Conservation (phyloP, 805 yeast species). For the Zygotorulaspora danielsina region DNA sequence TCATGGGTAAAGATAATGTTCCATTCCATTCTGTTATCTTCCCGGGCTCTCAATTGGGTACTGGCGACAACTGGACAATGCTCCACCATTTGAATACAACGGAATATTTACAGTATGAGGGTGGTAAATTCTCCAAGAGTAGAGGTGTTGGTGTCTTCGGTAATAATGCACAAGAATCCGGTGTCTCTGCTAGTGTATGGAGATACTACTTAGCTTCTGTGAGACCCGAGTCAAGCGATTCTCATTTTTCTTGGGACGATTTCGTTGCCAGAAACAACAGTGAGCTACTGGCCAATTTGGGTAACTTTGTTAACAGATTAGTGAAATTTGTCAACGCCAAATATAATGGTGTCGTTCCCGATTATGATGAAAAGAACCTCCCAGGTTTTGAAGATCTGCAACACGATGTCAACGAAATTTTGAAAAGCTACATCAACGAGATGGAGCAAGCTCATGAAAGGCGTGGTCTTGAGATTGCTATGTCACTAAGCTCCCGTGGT, state of each 20-base stretch:
- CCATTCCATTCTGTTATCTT: conserved; percentile 98
- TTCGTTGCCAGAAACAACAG: conserved; percentile 91
- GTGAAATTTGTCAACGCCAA: conserved; percentile 86
- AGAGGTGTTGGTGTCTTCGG: conserved; percentile 98
- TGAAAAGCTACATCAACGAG: conserved; percentile 58
- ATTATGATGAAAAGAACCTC: conserved; percentile 47
- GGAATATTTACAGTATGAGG: conserved; percentile 95
- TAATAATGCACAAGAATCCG: conserved; percentile 92
- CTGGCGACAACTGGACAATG: conserved; percentile 84
- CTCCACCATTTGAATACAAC: conserved; percentile 89
- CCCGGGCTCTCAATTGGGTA: conserved; percentile 91
- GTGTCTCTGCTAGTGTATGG: conserved; percentile 91
- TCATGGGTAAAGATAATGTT: conserved; percentile 99
- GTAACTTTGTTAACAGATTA: conserved; percentile 93
- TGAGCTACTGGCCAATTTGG: conserved; percentile 91
- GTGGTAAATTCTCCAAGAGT: conserved; percentile 97
- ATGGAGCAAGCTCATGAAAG: conserved; percentile 80
- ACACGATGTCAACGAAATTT: conserved; percentile 57
- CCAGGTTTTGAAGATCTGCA: conserved; percentile 45
- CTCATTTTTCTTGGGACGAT: conserved; percentile 97
- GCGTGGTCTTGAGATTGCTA: conserved; percentile 85
- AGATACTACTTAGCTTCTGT: conserved; percentile 89
- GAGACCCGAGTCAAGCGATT: conserved; percentile 93
- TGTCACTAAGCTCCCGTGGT: conserved; percentile 89
- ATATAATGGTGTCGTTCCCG: conserved; percentile 86